Base-by-base conservation (phyloP, 495 filamentous ascomycete genomes). In the Lepidopterella palustris region DNA sequence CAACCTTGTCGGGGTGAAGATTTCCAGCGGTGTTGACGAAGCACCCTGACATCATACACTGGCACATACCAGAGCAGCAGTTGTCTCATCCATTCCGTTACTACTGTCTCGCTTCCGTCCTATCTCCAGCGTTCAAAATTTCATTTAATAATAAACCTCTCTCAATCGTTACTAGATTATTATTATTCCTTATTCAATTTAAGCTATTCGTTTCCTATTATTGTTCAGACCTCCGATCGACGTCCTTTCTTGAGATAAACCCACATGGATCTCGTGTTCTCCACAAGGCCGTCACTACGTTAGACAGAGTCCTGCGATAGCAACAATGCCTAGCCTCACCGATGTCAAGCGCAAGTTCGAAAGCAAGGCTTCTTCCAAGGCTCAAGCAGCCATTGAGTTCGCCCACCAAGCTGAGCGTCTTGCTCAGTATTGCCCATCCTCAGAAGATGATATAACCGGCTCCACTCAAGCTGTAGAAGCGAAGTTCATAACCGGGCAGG, bases 401-500 rank as follows among this genome's bases (percentile, higher is more conserved):
- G 61, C 82, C 8, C 72, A 79, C 0, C 84, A 89, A 70, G 78
- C 84, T 3, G 80, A 84, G 61, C 82, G 82, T 59, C 76, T 87
- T 1, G 72, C 53, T 1, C 70, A 69, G 28, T 68, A 64, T 29
- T 59, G 51, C 27, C 66, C 62, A 51, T 53, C 49, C 28, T 68
- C 65, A 28, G 73, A 76, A 48, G 45, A 68, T 32, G 63, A 69
- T 5, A 53, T 58, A 3, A 71, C 68, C 3, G 70, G 68, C 8
- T 63, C 67, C n/a, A 74, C 77, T 20, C 73, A 80, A 27, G 85
- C 87, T 2, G 75, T 87, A 20, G 74, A 85, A 58, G 86, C 87
- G 4, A 77, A 77, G 20, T 89, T 87, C 67, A 74, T 90, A 47
- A 90, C 86, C 1, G 74, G 83, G 0, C 79, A 83, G 49, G 86